Percentiles rank a stretch among this genome's conserved stretches.
Evolutionary conservation across 768 basidiomycete species (phyloP).

Genomic region (Tephrocybe sp.): DNA sequence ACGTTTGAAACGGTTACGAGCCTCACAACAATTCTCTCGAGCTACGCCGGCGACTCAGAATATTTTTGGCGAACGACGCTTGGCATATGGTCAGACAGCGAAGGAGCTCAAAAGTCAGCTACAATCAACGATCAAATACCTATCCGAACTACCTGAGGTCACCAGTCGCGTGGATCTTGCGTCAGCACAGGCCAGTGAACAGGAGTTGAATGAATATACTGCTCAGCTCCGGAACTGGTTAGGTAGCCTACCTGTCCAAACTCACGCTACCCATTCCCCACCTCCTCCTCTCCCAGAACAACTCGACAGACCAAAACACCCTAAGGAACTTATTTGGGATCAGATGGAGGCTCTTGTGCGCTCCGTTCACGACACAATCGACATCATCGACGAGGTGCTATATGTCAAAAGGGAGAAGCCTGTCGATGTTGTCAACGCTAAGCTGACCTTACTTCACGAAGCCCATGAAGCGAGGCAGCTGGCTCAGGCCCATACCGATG

Average conservation of each 20-base stretch:
- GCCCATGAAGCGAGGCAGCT: conserved; percentile 5
- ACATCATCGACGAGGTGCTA: conserved; percentile 6
- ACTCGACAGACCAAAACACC: conserved; percentile 8
- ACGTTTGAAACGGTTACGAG: conserved; percentile 30
- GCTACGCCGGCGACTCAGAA: conserved; percentile 27
- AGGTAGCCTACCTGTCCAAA: conserved; percentile 12
- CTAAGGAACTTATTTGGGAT: conserved; percentile 12
- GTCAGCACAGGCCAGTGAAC: conserved; percentile 19
- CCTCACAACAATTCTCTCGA: conserved; percentile 26
- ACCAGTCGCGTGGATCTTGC: conserved; percentile 4
- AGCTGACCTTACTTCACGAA: neutral
- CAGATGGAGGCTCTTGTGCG: conserved; percentile 3
- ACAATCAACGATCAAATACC: conserved; percentile 20
- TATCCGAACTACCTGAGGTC: conserved; percentile 28
- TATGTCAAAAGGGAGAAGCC: conserved; percentile 4
- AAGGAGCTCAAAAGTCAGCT: conserved; percentile 20
- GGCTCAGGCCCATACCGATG: neutral
- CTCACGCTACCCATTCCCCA: neutral
- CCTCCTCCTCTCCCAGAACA: neutral
- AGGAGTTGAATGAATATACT: conserved; percentile 25
- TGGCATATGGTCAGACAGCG: conserved; percentile 17
- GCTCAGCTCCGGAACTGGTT: conserved; percentile 33
- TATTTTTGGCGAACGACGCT: conserved; percentile 23
- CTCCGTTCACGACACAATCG: conserved; percentile 7
- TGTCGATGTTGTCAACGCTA: conserved; percentile 9